phyloP scores from a whole-genome alignment of 495 filamentous ascomycete genomes.

The Daldinia childiae region DNA sequence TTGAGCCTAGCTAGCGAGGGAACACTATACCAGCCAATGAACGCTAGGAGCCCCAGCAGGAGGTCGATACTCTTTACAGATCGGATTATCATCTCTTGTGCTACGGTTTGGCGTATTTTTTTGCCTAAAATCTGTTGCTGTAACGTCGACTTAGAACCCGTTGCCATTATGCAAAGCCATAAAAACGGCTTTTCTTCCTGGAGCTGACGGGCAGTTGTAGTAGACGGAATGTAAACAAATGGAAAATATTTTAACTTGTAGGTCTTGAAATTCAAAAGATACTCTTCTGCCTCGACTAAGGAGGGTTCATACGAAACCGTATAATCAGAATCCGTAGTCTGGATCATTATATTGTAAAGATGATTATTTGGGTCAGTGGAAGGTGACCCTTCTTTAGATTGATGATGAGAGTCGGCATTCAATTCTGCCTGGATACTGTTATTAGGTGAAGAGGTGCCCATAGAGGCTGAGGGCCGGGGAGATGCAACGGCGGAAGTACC shows the following conservation, averaged over 20 bases:
- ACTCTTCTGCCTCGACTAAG: neutral
- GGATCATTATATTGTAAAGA: neutral
- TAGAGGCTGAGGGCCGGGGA: neutral
- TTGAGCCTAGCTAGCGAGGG: neutral
- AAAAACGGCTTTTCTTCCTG: neutral
- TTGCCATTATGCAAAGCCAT: neutral
- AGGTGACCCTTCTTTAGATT: neutral
- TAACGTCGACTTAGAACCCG: neutral
- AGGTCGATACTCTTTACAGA: neutral
- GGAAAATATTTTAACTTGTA: neutral
- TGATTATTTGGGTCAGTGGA: neutral
- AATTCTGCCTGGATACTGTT: neutral
- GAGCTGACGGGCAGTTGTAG: neutral
- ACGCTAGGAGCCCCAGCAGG: neutral
- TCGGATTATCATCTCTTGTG: neutral
- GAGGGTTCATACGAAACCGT: neutral
- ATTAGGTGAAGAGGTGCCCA: neutral
- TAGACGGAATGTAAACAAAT: neutral
- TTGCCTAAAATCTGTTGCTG: neutral
- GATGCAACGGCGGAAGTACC: neutral
- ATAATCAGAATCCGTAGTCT: neutral
- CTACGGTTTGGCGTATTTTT: neutral
- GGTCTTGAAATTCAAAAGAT: neutral
- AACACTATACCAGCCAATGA: neutral
- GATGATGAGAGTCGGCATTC: neutral